These are phyloP conservation scores for Euphorbia celastroides DNA, from an alignment of 441 rosid species.

Conservation along the genomic window DNA sequence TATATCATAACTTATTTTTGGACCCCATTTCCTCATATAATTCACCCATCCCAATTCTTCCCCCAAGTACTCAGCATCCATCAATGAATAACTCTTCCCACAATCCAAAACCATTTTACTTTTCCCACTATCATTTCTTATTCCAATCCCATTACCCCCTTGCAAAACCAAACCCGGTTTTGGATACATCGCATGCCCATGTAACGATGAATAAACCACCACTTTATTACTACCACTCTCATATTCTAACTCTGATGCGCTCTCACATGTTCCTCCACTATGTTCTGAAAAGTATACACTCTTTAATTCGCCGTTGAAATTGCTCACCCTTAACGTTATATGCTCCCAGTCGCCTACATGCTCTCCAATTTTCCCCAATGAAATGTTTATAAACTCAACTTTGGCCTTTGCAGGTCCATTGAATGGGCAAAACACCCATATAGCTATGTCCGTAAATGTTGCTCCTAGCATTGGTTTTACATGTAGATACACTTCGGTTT, in stretches of 20 bases:
- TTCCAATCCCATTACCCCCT: conserved; percentile 52
- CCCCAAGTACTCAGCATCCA: conserved; percentile 52
- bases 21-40: conserved; percentile 73
- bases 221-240: conserved; percentile 44
- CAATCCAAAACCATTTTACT: conserved; percentile 46
- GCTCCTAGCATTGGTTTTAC: conserved; percentile 75
- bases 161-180: conserved; percentile 60
- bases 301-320: conserved; percentile 57
- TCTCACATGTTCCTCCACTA: conserved; percentile 56
- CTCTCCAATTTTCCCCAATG: conserved; percentile 63
- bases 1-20: conserved; percentile 49
- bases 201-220: conserved; percentile 56
- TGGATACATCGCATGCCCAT: conserved; percentile 71
- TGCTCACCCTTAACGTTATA: conserved; percentile 62
- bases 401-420: conserved; percentile 79
- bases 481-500: conserved; percentile 48
- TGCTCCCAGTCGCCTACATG: conserved; percentile 98
- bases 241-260: conserved; percentile 54
- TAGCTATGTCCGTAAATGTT: conserved; percentile 63
- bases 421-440: conserved; percentile 81
- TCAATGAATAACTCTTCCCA: conserved; percentile 30
- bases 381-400: conserved; percentile 39
- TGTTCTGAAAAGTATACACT: conserved; percentile 54
- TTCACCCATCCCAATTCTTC: conserved; percentile 52
- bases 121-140: conserved; percentile 53